Conservation (phyloP, 352 stramenopile genomes). For the Saprolegnia parasitica region DNA sequence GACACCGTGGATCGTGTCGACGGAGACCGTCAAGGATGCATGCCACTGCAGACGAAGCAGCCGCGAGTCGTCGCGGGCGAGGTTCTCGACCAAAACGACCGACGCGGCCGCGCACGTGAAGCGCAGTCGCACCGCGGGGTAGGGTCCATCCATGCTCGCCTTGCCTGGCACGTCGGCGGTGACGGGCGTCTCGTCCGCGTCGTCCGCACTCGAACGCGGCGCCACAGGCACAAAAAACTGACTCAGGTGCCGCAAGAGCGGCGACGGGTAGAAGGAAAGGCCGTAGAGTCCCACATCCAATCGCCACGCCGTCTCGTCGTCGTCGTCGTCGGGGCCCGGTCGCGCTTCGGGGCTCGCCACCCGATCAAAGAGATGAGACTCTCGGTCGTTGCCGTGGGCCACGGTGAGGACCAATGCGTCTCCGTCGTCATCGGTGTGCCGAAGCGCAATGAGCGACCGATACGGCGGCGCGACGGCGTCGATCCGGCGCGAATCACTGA, state of each 20-base stretch:
- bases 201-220: not conserved
- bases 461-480: not conserved
- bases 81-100: constrained; percentile 70
- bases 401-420: too few relatives aligned
- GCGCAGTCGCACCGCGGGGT: not conserved
- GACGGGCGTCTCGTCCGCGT: not conserved
- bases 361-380: too few relatives aligned
- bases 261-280: constrained; percentile 6
- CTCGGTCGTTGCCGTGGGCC: not conserved
- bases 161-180: not conserved
- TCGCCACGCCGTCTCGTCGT: not conserved
- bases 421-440: too few relatives aligned
- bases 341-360: too few relatives aligned
- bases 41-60: constrained; percentile 82
- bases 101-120: constrained; percentile 30
- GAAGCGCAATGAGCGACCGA: not conserved
- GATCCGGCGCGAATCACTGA: not conserved
- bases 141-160: not conserved
- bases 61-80: constrained; percentile 57
- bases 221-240: constrained; percentile 10
- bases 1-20: constrained; percentile 22
- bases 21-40: constrained; percentile 53
- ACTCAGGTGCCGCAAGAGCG: not conserved
- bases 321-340: too few relatives aligned
- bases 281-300: not conserved